Percentiles rank a stretch among this genome's conserved stretches.
Conservation (phyloP, 352 stramenopile genomes). For the Phytophthora sojae region DNA sequence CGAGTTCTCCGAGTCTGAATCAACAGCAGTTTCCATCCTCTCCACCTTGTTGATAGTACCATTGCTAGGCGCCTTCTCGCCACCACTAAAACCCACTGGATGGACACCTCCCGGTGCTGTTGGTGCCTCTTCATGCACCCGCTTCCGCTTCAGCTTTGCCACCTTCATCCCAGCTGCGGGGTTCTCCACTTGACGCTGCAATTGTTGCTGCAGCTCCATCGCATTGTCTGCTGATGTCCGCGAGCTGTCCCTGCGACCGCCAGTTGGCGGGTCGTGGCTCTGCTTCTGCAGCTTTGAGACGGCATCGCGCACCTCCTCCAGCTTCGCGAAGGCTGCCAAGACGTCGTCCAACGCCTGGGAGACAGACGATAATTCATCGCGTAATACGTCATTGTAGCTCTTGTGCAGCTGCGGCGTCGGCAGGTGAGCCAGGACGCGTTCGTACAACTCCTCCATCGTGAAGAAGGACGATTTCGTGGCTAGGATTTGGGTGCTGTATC, state of each 20-base stretch:
- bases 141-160: not conserved
- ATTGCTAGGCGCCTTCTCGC: not conserved
- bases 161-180: not conserved
- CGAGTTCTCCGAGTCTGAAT: not conserved
- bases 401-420: constrained; percentile 1
- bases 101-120: no score
- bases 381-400: constrained; percentile 11
- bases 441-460: not conserved
- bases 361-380: constrained; percentile 7
- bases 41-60: no score
- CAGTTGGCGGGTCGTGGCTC: not conserved
- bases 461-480: no score
- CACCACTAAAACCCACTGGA: no score
- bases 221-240: not conserved
- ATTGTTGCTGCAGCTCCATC: not conserved
- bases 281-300: constrained; percentile 18
- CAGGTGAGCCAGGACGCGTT: constrained; percentile 13
- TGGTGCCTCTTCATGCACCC: not conserved
- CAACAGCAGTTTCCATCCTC: not conserved
- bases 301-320: constrained; percentile 21
- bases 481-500: no score
- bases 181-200: not conserved
- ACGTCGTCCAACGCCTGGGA: constrained; percentile 4
- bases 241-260: constrained; percentile 5
- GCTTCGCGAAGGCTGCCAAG: constrained; percentile 8